Conservation (phyloP, 2,329 filamentous ascomycete species). For the Aspergillus quadricinctus region DNA sequence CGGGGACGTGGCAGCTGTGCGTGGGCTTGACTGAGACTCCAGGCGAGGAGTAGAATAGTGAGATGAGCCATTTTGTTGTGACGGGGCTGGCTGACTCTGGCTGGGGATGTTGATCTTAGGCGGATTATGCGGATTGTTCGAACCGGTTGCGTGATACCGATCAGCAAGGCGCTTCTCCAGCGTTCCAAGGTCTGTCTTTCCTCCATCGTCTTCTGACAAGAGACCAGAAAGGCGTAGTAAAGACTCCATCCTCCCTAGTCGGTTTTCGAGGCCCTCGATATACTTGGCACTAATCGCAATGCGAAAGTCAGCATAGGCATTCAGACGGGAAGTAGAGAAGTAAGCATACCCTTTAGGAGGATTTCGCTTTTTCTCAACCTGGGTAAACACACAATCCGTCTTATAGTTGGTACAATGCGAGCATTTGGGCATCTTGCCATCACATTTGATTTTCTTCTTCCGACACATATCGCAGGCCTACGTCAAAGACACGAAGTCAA, state of each 20-base stretch:
- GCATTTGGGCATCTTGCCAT: constrained; percentile 90
- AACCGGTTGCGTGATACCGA: constrained; percentile 33
- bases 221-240: constrained; percentile 81
- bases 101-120: constrained; percentile 24
- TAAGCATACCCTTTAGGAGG: constrained; percentile 82
- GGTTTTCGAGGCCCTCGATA: constrained; percentile 93
- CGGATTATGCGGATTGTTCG: constrained; percentile 34
- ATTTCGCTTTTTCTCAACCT: constrained; percentile 97
- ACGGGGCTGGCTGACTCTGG: constrained; percentile 21
- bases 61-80: constrained; percentile 32
- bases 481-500: constrained; percentile 8
- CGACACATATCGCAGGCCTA: constrained; percentile 95
- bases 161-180: constrained; percentile 72
- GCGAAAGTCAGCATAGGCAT: constrained; percentile 12
- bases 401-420: constrained; percentile 98
- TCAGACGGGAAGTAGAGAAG: constrained; percentile 4
- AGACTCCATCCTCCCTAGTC: constrained; percentile 92
- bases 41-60: constrained; percentile 45
- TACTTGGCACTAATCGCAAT: constrained; percentile 72
- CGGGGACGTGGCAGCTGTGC: constrained; percentile 49
- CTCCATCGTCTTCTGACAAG: constrained; percentile 77
- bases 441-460: constrained; percentile 93
- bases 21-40: constrained; percentile 47
- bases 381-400: constrained; percentile 94
- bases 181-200: constrained; percentile 79